Evolutionary conservation across 768 basidiomycete species (phyloP).

Genomic region (Galerina sulciceps): DNA sequence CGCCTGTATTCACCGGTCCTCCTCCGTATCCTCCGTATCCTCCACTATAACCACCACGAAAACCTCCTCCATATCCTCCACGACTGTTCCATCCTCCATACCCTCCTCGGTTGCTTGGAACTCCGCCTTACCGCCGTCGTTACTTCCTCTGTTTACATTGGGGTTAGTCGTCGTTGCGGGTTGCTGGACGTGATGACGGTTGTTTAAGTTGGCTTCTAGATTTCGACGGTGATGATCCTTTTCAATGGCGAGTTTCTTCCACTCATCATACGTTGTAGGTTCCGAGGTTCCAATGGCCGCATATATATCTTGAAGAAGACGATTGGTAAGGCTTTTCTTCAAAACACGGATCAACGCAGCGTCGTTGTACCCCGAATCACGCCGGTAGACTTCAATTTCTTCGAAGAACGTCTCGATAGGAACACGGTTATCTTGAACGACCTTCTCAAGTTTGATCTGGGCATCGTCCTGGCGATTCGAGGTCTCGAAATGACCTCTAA

Average conservation of each 20-base stretch:
- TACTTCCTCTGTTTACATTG: too few species aligned
- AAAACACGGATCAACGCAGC: not conserved
- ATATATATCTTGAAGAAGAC: not conserved
- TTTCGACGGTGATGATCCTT: slow-evolving; percentile 2
- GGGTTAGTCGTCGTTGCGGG: too few species aligned
- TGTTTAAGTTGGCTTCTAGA: not conserved
- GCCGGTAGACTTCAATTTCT: not conserved
- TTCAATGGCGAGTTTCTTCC: slow-evolving; percentile 2
- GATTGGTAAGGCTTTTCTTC: not conserved
- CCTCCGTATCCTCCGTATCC: not conserved
- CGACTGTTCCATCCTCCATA: too few species aligned
- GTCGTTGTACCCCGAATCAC: slow-evolving; percentile 3
- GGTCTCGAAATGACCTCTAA: slow-evolving; percentile 1
- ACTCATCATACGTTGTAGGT: not conserved
- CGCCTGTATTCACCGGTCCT: not conserved
- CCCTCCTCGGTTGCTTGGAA: too few species aligned
- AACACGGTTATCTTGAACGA: not conserved
- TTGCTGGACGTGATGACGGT: too few species aligned
- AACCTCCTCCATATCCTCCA: too few species aligned
- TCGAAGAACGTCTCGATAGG: slow-evolving; percentile 7
- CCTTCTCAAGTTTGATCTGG: not conserved
- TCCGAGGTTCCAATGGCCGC: not conserved
- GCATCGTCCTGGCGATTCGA: not conserved
- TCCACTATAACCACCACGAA: too few species aligned
- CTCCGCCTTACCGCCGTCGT: too few species aligned